phyloP scores from a whole-genome alignment of 106 monocot species.

The Amphibolis antarctica region DNA sequence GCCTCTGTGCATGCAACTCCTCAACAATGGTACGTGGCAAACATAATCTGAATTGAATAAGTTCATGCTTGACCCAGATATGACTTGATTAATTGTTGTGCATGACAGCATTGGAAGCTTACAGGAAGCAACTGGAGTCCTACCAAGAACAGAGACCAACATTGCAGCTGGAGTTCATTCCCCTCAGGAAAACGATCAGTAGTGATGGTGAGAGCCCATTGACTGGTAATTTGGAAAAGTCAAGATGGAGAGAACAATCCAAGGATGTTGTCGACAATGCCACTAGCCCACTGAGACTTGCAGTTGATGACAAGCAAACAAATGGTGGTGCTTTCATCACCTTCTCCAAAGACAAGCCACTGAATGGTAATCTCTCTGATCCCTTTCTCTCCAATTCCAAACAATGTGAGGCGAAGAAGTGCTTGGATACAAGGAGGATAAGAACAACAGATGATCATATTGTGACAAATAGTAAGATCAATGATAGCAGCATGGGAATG shows the following conservation, averaged over 20 bases:
- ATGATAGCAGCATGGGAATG: not conserved
- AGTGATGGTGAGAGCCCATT: constrained; percentile 12
- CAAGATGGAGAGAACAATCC: constrained; percentile 40
- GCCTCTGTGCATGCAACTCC: constrained; percentile 90
- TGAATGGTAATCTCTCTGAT: constrained; percentile 17
- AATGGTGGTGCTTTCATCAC: constrained; percentile 59
- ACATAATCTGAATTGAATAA: not conserved
- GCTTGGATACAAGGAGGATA: not conserved
- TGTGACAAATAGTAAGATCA: not conserved
- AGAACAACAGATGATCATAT: not conserved
- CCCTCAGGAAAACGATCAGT: constrained; percentile 34
- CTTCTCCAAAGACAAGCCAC: constrained; percentile 48
- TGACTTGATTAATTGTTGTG: no score
- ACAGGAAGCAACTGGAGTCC: constrained; percentile 46
- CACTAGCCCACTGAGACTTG: constrained; percentile 18
- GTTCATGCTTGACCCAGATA: no score
- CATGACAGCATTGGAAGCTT: constrained; percentile 59
- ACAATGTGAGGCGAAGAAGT: constrained; percentile 1
- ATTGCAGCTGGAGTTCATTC: constrained; percentile 78
- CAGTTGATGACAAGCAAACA: constrained; percentile 21
- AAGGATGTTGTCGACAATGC: not conserved
- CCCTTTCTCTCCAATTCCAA: constrained; percentile 25
- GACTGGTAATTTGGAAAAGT: constrained; percentile 37
- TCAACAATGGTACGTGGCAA: constrained; percentile 50
- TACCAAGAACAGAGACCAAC: constrained; percentile 31